Evolutionary conservation across 257 asterid genomes (phyloP), one percentile per base, ranked within the genome.

Genomic region (Nicotiana knightiana): DNA sequence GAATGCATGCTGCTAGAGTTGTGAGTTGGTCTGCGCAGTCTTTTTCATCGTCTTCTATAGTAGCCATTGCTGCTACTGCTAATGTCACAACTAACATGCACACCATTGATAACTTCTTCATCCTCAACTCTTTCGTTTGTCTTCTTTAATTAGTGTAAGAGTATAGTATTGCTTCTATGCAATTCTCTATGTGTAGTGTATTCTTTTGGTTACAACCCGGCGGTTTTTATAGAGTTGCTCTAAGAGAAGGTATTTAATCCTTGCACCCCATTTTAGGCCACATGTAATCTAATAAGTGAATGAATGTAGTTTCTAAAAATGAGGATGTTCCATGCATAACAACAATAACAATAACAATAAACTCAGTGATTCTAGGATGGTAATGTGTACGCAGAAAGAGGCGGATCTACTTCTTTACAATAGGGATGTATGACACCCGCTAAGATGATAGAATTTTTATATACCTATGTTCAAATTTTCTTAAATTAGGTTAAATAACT

Each of bases 11-110:
- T 21, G 92, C 93, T 30, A 92, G 84, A 82, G 59, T 88, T 3
- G 89, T 83, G 35, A 92, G 67, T 84, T 90, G 89, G 10, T 92
- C 96, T 33, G 93, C 93, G 12, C 94, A 92, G 15, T 88, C 92
- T 64, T 92, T 92, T 86, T 85, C 90, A 61, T 90, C 97, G 0
- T 90, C 93, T 77, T 85, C 93, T 15, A 87, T 83, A 13, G 87
- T 87, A 4, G 83, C 89, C 59, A 63, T 82, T 59, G 85, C 85
- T 21, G 32, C 73, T 24, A 66, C 24, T 35, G 84, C 83, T 3
- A 83, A 30, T 39, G 87, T 16, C 39, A 46, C 53, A 17, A 71
- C 13, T 6, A 73, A 48, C 79, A 73, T 73, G 79, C 62, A 73
- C 15, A 73, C n/a, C 8, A 73, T 33, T 24, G n/a, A 26, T 48